A percentile compares a stretch with the other conserved stretches of the same genome.
phyloP scores from a whole-genome alignment of 139 green algal genomes.

The Parachlorella kessleri region DNA sequence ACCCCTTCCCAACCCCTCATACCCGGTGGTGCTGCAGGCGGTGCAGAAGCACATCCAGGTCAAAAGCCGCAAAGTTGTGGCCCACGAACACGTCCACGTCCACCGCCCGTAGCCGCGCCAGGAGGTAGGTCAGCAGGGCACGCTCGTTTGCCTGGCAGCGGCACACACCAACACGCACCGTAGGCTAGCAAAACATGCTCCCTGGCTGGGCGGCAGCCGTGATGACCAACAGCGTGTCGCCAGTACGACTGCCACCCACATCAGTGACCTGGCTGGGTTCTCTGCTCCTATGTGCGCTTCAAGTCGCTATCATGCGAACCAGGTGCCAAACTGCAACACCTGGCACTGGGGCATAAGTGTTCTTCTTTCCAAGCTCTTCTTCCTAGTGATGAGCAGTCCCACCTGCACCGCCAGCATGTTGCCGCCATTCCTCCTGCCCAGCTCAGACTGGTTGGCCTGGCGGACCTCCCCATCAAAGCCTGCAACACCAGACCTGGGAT shows the following conservation, averaged over 20 bases:
- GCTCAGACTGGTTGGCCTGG: conserved; percentile 59
- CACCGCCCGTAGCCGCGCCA: conserved; percentile 76
- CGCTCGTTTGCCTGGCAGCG: conserved; percentile 84
- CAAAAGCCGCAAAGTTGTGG: conserved; percentile 94
- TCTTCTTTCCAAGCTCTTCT: too few relatives aligned
- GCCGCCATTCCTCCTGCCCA: conserved; percentile 71
- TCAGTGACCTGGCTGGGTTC: too few relatives aligned
- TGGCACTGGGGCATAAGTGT: too few relatives aligned
- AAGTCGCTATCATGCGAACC: too few relatives aligned
- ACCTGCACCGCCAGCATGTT: conserved; percentile 60
- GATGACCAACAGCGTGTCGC: too few relatives aligned
- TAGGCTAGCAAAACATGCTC: too few relatives aligned
- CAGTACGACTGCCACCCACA: too few relatives aligned
- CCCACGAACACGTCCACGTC: conserved; percentile 96
- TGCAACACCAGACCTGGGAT: too few relatives aligned
- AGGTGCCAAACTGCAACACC: too few relatives aligned
- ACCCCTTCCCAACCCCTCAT: background rate
- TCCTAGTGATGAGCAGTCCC: background rate
- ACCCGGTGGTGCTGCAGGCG: conserved; percentile 93
- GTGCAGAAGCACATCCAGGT: conserved; percentile 92
- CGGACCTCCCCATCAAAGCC: conserved; percentile 83
- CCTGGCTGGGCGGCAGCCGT: too few relatives aligned
- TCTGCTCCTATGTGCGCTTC: too few relatives aligned
- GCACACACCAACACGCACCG: too few relatives aligned
- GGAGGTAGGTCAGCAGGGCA: conserved; percentile 85